Evolutionary conservation across 352 stramenopile species (phyloP).

Genomic region (Pythium coloratum): DNA sequence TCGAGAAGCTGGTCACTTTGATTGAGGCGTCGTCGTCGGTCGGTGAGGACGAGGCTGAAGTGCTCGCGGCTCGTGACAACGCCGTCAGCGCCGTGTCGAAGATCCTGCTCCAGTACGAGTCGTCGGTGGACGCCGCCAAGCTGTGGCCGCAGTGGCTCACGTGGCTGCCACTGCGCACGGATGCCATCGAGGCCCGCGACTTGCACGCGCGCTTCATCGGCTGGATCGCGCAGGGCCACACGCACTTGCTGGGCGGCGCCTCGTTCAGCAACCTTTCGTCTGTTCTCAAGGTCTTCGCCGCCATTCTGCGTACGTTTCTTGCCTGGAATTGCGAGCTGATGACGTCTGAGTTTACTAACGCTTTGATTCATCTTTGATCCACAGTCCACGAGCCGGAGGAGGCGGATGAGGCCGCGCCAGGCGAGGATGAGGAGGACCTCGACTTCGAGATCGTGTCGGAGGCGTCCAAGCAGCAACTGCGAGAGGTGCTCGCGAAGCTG

Average conservation of each 20-base stretch:
- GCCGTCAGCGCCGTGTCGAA: conserved; percentile 82
- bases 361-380: conserved; percentile 15
- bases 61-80: conserved; percentile 75
- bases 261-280: conserved; percentile 63
- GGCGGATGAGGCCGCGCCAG: conserved; percentile 42
- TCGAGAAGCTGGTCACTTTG: conserved; percentile 76
- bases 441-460: conserved; percentile 73
- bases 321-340: conserved; percentile 15
- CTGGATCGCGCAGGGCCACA: conserved; percentile 58
- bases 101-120: conserved; percentile 63
- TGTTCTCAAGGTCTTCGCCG: conserved; percentile 78
- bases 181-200: conserved; percentile 76
- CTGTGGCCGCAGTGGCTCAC: conserved; percentile 77
- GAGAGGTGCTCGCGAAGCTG: conserved; percentile 56
- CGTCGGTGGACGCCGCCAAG: conserved; percentile 54
- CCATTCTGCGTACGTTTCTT: conserved; percentile 61
- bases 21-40: conserved; percentile 50
- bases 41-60: conserved; percentile 66
- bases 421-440: conserved; percentile 52
- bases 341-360: background rate
- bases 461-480: conserved; percentile 57
- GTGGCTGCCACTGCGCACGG: conserved; percentile 78
- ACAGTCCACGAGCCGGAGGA: conserved; percentile 66
- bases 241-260: conserved; percentile 55
- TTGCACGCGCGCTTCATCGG: conserved; percentile 73